phyloP scores from a whole-genome alignment of 805 yeast species.

The Kodamaea leandrae region DNA sequence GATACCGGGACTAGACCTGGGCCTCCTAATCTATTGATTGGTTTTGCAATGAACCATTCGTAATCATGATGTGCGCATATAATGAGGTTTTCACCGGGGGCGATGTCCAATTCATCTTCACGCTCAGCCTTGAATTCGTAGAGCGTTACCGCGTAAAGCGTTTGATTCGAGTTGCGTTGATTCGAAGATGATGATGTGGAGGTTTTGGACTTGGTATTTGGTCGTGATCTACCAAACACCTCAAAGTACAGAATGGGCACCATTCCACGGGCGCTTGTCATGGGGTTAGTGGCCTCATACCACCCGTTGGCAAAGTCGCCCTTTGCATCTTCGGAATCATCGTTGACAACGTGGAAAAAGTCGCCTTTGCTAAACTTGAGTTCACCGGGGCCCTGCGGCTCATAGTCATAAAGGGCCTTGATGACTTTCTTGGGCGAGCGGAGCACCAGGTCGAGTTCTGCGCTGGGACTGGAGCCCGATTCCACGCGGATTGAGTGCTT shows the following conservation, averaged over 20 bases:
- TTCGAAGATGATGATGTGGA: background rate
- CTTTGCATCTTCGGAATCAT: slow-evolving; percentile 24
- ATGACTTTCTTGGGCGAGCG: slow-evolving; percentile 78
- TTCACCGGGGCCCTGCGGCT: slow-evolving; percentile 79
- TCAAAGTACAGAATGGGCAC: slow-evolving; percentile 87
- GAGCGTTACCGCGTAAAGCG: slow-evolving; percentile 79
- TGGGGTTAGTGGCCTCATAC: slow-evolving; percentile 88
- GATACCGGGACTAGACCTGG: slow-evolving; percentile 95
- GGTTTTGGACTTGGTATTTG: slow-evolving; percentile 17
- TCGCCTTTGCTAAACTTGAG: slow-evolving; percentile 78
- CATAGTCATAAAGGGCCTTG: slow-evolving; percentile 74
- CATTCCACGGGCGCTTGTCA: slow-evolving; percentile 71
- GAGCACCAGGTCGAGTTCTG: slow-evolving; percentile 21
- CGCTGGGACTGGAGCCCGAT: slow-evolving; percentile 16
- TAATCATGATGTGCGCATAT: slow-evolving; percentile 94
- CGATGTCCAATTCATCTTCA: slow-evolving; percentile 79
- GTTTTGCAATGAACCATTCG: slow-evolving; percentile 98
- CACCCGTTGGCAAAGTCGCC: slow-evolving; percentile 64
- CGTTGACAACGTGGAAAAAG: slow-evolving; percentile 68
- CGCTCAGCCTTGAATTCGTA: slow-evolving; percentile 84
- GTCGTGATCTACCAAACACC: slow-evolving; percentile 61
- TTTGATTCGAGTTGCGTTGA: slow-evolving; percentile 30
- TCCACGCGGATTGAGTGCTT: slow-evolving; percentile 35
- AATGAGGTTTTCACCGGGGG: slow-evolving; percentile 83
- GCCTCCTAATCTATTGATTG: slow-evolving; percentile 91